A percentile compares a stretch with the other conserved stretches of the same genome.
Evolutionary conservation across 1,284 basidiomycete genomes (phyloP).

Genomic region (Bondarzewia mesenterica): DNA sequence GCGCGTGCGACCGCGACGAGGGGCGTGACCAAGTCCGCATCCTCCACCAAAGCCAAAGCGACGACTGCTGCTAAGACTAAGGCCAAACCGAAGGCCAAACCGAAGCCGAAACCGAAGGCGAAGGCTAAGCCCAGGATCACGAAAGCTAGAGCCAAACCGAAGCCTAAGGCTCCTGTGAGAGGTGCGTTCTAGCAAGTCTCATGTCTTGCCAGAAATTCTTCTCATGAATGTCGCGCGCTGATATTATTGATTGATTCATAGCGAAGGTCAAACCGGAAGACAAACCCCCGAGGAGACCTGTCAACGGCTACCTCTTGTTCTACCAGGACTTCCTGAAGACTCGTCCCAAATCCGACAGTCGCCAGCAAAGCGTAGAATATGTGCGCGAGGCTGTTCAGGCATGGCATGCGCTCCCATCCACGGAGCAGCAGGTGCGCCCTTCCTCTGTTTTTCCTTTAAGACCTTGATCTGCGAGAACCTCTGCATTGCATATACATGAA

Average conservation of each 20-base stretch:
- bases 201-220: no score
- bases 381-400: not conserved
- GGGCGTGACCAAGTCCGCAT: conserved; percentile 2
- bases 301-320: not conserved
- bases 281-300: conserved; percentile 2
- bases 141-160: not conserved
- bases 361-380: not conserved
- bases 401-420: no score
- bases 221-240: no score
- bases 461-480: no score
- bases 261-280: not conserved
- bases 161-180: not conserved
- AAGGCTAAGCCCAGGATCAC: not conserved
- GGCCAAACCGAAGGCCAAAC: not conserved
- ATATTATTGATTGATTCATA: not conserved
- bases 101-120: not conserved
- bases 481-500: not conserved
- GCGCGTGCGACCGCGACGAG: not conserved
- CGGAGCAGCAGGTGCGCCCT: no score
- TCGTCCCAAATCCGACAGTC: not conserved
- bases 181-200: no score
- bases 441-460: no score
- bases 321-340: not conserved
- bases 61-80: not conserved
- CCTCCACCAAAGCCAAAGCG: conserved; percentile 2